Conservation (phyloP, 1,284 basidiomycete genomes). For the Cutaneotrichosporon arboriforme region DNA sequence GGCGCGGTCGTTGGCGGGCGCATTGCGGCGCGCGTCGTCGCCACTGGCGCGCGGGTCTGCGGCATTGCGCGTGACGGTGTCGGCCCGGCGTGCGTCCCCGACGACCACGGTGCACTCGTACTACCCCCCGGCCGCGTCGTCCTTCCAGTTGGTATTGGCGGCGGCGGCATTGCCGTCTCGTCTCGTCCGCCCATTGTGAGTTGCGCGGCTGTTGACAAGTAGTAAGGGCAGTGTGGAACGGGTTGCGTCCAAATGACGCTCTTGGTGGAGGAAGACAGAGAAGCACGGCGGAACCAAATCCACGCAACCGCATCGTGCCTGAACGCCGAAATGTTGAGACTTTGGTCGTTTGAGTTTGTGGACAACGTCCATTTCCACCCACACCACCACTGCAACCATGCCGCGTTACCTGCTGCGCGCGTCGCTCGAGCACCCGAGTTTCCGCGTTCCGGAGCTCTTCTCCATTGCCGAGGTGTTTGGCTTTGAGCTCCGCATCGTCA, state of each 20-base stretch:
- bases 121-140: not conserved
- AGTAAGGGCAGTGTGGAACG: not conserved
- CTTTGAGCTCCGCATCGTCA: conserved; percentile 39
- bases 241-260: not conserved
- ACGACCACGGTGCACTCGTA: not conserved
- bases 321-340: not conserved
- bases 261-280: too few species aligned
- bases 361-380: not conserved
- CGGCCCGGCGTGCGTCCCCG: not conserved
- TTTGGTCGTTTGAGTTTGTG: not conserved
- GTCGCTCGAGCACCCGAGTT: conserved; percentile 71
- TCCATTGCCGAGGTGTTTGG: conserved; percentile 36
- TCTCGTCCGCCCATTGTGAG: not conserved
- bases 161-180: not conserved
- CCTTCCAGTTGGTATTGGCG: not conserved
- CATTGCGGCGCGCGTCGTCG: not conserved
- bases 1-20: not conserved
- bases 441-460: conserved; percentile 70
- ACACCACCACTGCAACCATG: conserved; percentile 21
- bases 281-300: not conserved
- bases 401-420: conserved; percentile 64
- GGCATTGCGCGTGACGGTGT: not conserved
- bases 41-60: not conserved
- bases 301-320: not conserved
- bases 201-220: not conserved